Percentiles rank a stretch among this genome's conserved stretches.
phyloP scores from a whole-genome alignment of 73 alveolate species.

The Tetrahymena malaccensis region DNA sequence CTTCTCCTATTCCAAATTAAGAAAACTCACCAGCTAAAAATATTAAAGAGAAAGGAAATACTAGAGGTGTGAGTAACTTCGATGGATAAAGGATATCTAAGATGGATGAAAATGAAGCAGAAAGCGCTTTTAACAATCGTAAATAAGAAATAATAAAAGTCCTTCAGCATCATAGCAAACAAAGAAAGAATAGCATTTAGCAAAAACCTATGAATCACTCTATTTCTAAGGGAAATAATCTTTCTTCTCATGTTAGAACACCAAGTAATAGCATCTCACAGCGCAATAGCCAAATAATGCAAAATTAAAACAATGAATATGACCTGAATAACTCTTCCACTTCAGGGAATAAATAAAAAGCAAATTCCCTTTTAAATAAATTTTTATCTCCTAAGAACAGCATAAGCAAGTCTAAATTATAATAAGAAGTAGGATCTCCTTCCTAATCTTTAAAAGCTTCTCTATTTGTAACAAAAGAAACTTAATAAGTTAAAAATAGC shows the following conservation, averaged over 20 bases:
- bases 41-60: background rate
- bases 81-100: background rate
- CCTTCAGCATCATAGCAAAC: background rate
- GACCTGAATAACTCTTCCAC: background rate
- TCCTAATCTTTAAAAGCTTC: background rate
- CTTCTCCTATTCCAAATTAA: background rate
- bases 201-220: background rate
- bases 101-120: background rate
- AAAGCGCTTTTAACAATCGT: background rate
- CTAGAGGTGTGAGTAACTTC: background rate
- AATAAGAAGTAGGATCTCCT: background rate
- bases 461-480: background rate
- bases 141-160: background rate
- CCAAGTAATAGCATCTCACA: background rate
- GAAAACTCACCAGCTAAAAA: background rate
- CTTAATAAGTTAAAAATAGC: background rate
- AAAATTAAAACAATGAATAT: background rate
- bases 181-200: background rate
- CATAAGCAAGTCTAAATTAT: background rate
- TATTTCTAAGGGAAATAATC: background rate
- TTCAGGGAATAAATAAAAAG: background rate
- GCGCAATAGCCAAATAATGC: background rate
- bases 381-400: background rate
- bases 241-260: background rate
- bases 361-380: background rate